Conservation (phyloP, 164 flowering plant genomes). For the Magnolia sinica region DNA sequence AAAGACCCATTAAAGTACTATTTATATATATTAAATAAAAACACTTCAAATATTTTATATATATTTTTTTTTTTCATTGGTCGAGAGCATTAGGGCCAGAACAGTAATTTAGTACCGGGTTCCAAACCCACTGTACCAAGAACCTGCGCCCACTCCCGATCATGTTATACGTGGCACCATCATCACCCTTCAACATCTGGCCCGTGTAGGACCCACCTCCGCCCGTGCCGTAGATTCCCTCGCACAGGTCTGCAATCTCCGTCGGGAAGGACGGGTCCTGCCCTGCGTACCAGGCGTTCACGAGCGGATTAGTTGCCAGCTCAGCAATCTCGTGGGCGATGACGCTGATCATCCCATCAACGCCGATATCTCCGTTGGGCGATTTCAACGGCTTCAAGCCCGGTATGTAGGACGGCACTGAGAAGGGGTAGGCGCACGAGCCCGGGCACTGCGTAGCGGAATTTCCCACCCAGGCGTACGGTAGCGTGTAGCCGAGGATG, state of each 20-base stretch:
- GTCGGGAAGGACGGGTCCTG: constrained; percentile 71
- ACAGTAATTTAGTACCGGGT: constrained; percentile 65
- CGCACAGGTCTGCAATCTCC: constrained; percentile 90
- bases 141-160: constrained; percentile 69
- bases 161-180: constrained; percentile 88
- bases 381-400: constrained; percentile 59
- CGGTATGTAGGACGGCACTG: constrained; percentile 70
- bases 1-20: background rate
- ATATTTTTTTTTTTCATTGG: constrained; percentile 18
- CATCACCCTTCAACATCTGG: constrained; percentile 52
- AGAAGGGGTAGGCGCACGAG: constrained; percentile 69
- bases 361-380: constrained; percentile 82
- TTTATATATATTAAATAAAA: background rate
- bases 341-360: constrained; percentile 84
- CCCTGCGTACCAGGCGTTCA: constrained; percentile 97
- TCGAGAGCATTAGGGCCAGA: constrained; percentile 96
- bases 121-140: constrained; percentile 97
- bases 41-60: background rate
- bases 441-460: constrained; percentile 73
- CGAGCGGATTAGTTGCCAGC: constrained; percentile 83
- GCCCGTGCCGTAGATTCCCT: constrained; percentile 80
- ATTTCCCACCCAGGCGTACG: constrained; percentile 98
- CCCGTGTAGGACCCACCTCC: constrained; percentile 93
- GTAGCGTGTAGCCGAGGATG: constrained; percentile 67
- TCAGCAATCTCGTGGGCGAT: constrained; percentile 92